Evolutionary conservation across 176 grass and related monocot species (phyloP).

Genomic region (Coix lacrymajobi): DNA sequence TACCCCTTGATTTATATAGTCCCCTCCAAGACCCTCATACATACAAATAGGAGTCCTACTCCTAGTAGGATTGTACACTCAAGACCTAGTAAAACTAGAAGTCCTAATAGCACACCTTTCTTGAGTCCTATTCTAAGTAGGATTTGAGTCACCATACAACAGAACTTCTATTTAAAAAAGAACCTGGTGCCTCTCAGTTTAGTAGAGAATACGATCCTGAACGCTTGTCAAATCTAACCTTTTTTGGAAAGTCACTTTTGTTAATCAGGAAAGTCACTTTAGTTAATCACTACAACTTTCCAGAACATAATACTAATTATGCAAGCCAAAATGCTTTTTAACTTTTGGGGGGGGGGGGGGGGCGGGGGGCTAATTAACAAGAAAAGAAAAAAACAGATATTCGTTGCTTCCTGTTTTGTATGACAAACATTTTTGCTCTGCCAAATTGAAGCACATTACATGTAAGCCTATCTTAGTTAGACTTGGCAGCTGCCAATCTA

Average conservation of each 20-base stretch:
- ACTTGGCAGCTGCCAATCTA: not conserved
- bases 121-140: too few relatives aligned
- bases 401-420: not conserved
- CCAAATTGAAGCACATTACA: not conserved
- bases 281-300: slow-evolving; percentile 17
- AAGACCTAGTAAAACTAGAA: too few relatives aligned
- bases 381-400: not conserved
- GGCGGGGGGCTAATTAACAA: not conserved
- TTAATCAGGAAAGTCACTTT: not conserved
- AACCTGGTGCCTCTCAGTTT: not conserved
- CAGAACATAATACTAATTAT: not conserved
- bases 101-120: too few relatives aligned
- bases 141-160: too few relatives aligned
- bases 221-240: slow-evolving; percentile 7
- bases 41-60: too few relatives aligned
- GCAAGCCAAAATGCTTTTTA: not conserved
- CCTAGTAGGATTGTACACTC: too few relatives aligned
- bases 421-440: not conserved
- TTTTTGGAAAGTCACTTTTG: not conserved
- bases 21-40: too few relatives aligned
- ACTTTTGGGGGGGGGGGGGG: too few relatives aligned
- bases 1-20: too few relatives aligned
- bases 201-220: slow-evolving; percentile 26
- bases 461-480: not conserved
- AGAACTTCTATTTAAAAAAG: not conserved